Evolutionary conservation across 306 rosid genomes (phyloP).

Genomic region (Arachis hypogaea): DNA sequence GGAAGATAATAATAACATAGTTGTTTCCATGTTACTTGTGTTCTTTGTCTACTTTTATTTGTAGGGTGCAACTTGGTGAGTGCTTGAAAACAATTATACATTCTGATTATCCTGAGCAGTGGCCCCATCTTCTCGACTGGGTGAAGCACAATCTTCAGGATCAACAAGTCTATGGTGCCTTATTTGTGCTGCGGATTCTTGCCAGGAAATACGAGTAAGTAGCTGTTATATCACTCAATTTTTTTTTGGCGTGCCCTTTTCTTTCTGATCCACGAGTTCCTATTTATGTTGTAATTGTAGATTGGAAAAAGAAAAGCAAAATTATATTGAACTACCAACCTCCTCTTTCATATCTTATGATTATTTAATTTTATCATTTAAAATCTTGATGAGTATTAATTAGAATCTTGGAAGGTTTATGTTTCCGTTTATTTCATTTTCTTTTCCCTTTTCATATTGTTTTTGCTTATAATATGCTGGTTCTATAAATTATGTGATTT

Average conservation of each 20-base stretch:
- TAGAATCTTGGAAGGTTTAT: constrained; percentile 14
- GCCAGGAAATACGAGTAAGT: constrained; percentile 97
- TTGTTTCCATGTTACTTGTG: not conserved
- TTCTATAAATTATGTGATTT: constrained; percentile 19
- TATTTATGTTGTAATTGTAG: not conserved
- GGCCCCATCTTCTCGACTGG: constrained; percentile 95
- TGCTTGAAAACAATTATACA: constrained; percentile 90
- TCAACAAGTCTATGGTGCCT: constrained; percentile 88
- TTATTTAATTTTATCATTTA: not conserved
- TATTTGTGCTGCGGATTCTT: constrained; percentile 90
- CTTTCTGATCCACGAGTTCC: constrained; percentile 2
- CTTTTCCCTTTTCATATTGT: not conserved
- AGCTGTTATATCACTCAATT: constrained; percentile 6
- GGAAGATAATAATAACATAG: not conserved
- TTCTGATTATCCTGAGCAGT: constrained; percentile 96
- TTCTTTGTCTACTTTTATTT: constrained; percentile 27
- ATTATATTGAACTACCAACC: not conserved
- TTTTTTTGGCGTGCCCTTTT: constrained; percentile 7
- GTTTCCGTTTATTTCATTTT: constrained; percentile 7
- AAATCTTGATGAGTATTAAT: not conserved
- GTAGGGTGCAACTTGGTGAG: constrained; percentile 93
- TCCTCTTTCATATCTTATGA: not conserved
- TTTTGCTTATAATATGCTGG: constrained; percentile 8
- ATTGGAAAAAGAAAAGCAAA: not conserved
- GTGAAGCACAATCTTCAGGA: constrained; percentile 91